These are phyloP conservation scores for Rhodotorula sp. DNA, from an alignment of 1,284 basidiomycete genomes.

Conservation along the genomic window DNA sequence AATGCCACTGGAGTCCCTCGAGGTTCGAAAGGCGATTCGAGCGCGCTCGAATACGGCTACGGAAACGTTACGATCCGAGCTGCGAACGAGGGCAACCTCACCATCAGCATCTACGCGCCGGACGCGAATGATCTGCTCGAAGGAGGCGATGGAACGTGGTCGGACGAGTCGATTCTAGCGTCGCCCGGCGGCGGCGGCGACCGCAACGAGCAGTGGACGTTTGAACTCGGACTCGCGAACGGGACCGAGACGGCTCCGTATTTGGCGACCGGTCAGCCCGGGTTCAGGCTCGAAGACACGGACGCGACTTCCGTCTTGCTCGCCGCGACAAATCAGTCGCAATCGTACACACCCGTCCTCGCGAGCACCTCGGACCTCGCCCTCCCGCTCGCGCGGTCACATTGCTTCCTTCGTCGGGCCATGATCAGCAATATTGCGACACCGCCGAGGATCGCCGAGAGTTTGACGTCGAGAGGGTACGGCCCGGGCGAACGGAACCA, in stretches of 20 bases:
- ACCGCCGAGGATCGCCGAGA: background rate
- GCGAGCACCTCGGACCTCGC: conserved; percentile 43
- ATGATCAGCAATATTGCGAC: conserved; percentile 14
- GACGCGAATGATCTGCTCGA: background rate
- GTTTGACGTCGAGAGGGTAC: conserved; percentile 35
- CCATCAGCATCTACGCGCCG: conserved; percentile 21
- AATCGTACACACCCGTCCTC: conserved; percentile 24
- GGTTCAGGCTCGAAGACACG: conserved; percentile 46
- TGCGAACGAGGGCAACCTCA: conserved; percentile 3
- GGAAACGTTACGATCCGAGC: conserved; percentile 28
- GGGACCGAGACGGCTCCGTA: conserved; percentile 15
- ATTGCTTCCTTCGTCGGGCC: conserved; percentile 46
- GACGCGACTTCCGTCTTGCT: conserved; percentile 47
- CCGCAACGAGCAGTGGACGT: conserved; percentile 22
- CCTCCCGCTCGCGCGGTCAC: conserved; percentile 45
- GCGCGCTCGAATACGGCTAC: conserved; percentile 22
- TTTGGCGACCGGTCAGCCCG: conserved; percentile 11
- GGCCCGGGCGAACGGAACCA: conserved; percentile 42
- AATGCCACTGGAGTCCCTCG: background rate
- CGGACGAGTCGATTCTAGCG: background rate
- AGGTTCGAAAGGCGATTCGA: background rate
- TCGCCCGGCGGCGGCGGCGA: background rate
- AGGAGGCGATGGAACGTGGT: background rate
- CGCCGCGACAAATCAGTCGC: conserved; percentile 41
- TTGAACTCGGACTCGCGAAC: conserved; percentile 34